phyloP scores from a whole-genome alignment of 2,329 filamentous ascomycete species.

The Dothideomycetidae sp. region DNA sequence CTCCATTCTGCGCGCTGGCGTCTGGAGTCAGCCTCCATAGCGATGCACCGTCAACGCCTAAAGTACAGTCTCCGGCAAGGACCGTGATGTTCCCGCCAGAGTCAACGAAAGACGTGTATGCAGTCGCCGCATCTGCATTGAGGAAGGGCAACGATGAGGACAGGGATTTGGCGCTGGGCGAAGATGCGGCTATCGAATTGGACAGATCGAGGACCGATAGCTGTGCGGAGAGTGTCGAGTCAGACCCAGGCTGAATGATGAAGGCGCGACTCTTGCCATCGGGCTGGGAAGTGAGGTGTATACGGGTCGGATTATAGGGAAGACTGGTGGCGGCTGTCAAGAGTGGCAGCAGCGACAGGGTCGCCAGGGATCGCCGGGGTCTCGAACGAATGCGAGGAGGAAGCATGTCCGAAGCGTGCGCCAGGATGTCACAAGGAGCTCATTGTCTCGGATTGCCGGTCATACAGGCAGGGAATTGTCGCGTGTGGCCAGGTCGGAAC shows the following conservation, averaged over 20 bases:
- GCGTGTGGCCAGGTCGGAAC: no score
- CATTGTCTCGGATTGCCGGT: no score
- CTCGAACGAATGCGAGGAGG: conserved; percentile 4
- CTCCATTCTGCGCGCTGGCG: conserved; percentile 28
- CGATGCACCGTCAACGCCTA: conserved; percentile 34
- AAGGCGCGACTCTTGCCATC: conserved; percentile 41
- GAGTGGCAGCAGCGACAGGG: conserved; percentile 8
- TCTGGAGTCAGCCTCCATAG: conserved; percentile 55
- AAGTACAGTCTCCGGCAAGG: conserved; percentile 58
- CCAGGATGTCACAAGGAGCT: no score
- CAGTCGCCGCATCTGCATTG: conserved; percentile 31
- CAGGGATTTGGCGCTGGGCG: conserved; percentile 40
- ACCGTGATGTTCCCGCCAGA: conserved; percentile 56
- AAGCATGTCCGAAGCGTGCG: conserved; percentile 8
- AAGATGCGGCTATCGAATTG: conserved; percentile 39
- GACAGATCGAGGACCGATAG: conserved; percentile 56
- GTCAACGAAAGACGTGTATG: conserved; percentile 56
- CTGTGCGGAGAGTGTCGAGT: conserved; percentile 33
- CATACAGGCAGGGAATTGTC: no score
- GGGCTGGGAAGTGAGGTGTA: conserved; percentile 42
- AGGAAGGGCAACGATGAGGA: conserved; percentile 51
- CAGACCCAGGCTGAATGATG: conserved; percentile 46
- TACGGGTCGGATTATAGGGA: conserved; percentile 64
- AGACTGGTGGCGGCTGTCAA: conserved; percentile 29
- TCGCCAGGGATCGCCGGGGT: background rate